Evolutionary conservation across 179 eudicot species (phyloP).

Genomic region (Corrigiola litoralis): DNA sequence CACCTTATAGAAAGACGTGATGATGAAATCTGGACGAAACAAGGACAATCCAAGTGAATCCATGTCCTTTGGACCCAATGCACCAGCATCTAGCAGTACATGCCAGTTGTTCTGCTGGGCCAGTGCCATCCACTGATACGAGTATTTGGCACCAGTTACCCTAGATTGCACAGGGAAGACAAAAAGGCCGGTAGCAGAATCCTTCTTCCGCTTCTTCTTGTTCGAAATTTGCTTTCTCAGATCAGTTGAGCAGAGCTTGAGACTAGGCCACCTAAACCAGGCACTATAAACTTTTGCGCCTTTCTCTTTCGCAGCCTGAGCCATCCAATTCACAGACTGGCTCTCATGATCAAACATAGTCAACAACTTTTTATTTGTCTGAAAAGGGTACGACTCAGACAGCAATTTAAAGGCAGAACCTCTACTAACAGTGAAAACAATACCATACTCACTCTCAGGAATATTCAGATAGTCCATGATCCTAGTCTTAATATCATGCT

Average conservation of each 20-base stretch:
- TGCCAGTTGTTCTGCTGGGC: constrained; percentile 99
- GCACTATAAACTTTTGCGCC: constrained; percentile 91
- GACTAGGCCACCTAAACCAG: constrained; percentile 99
- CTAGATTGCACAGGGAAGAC: constrained; percentile 98
- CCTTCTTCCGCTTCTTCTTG: constrained; percentile 91
- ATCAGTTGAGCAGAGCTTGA: constrained; percentile 90
- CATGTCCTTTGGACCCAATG: constrained; percentile 99
- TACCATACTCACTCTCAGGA: constrained; percentile 95
- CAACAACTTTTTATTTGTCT: constrained; percentile 81
- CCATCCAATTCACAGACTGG: constrained; percentile 98
- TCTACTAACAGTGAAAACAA: constrained; percentile 92
- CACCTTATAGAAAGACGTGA: constrained; percentile 91
- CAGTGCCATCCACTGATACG: constrained; percentile 99
- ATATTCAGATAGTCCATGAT: constrained; percentile 95
- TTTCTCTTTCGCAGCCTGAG: constrained; percentile 84
- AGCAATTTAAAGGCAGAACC: constrained; percentile 95
- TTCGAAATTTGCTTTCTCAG: constrained; percentile 77
- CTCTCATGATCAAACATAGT: constrained; percentile 99
- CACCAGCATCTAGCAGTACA: constrained; percentile 94
- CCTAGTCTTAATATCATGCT: constrained; percentile 81
- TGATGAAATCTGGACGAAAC: constrained; percentile 93
- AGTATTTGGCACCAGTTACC: constrained; percentile 95
- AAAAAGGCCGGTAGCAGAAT: constrained; percentile 82
- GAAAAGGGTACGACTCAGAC: constrained; percentile 96
- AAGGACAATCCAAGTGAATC: constrained; percentile 97